Percentiles rank a stretch among this genome's conserved stretches.
Conservation (phyloP, 306 rosid species). For the Carpinus fangiana region DNA sequence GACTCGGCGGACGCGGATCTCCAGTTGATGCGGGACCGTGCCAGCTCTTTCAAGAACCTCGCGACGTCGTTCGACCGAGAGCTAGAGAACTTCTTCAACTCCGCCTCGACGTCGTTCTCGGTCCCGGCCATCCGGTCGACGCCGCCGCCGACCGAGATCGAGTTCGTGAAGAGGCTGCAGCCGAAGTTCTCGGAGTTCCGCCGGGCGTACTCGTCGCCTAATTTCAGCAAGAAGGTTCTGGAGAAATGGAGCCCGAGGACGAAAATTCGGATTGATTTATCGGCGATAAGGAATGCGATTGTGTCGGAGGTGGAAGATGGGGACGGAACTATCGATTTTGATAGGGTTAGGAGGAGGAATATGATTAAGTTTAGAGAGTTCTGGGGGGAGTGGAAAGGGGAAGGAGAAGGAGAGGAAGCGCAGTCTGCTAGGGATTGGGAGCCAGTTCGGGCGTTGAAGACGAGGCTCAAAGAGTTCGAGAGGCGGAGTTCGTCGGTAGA, state of each 20-base stretch:
- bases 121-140: conserved; percentile 69
- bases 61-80: conserved; percentile 92
- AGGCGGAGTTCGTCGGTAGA: conserved; percentile 63
- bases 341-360: conserved; percentile 53
- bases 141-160: conserved; percentile 71
- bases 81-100: conserved; percentile 79
- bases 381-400: conserved; percentile 83
- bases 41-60: conserved; percentile 82
- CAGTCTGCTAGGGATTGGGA: conserved; percentile 64
- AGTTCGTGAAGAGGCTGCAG: conserved; percentile 80
- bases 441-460: conserved; percentile 87
- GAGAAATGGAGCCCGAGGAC: conserved; percentile 88
- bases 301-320: conserved; percentile 62
- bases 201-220: conserved; percentile 82
- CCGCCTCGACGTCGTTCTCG: conserved; percentile 51
- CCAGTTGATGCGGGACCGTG: conserved; percentile 78
- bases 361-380: conserved; percentile 58
- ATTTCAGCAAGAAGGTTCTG: conserved; percentile 86
- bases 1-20: conserved; percentile 97
- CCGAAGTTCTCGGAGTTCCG: conserved; percentile 83
- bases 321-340: conserved; percentile 41
- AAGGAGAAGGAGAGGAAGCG: conserved; percentile 47
- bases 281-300: conserved; percentile 79
- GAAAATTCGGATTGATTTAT: conserved; percentile 74
- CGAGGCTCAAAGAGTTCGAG: conserved; percentile 77